Conservation (phyloP, 2,329 filamentous ascomycete species). For the Penicillium digitatum region DNA sequence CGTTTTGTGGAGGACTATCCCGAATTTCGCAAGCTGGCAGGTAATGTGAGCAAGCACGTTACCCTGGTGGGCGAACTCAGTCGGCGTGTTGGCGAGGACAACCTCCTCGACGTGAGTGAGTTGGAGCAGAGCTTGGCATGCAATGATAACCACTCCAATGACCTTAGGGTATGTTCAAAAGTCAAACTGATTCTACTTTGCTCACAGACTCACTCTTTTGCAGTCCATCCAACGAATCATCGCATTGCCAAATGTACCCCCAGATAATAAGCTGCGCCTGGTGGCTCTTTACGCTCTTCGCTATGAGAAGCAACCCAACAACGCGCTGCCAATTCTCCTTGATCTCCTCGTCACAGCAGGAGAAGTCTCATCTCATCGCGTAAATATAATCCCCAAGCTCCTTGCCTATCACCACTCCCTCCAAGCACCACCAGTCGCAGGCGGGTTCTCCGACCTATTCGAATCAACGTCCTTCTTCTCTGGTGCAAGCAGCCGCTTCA, state of each 20-base stretch:
- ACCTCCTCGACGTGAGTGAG: slow-evolving; percentile 91
- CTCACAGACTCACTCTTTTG: slow-evolving; percentile 2
- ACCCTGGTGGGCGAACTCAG: slow-evolving; percentile 92
- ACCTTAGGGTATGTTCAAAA: slow-evolving; percentile 67
- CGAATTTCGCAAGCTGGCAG: slow-evolving; percentile 92
- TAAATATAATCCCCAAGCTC: slow-evolving; percentile 76
- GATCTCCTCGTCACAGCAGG: slow-evolving; percentile 82
- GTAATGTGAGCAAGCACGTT: slow-evolving; percentile 98
- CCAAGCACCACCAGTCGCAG: slow-evolving; percentile 68
- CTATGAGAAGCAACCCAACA: slow-evolving; percentile 82
- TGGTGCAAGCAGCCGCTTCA: slow-evolving; percentile 80
- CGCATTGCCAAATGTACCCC: slow-evolving; percentile 69
- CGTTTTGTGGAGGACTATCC: slow-evolving; percentile 98
- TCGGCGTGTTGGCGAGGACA: slow-evolving; percentile 78
- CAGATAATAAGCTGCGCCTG: slow-evolving; percentile 80
- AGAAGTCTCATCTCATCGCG: slow-evolving; percentile 69
- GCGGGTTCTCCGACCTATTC: slow-evolving; percentile 86
- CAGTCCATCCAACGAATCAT: slow-evolving; percentile 83
- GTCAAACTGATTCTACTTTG: background rate
- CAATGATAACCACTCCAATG: slow-evolving; percentile 87
- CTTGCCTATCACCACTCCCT: slow-evolving; percentile 82
- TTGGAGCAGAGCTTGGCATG: slow-evolving; percentile 95
- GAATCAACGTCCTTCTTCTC: slow-evolving; percentile 89
- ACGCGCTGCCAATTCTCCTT: slow-evolving; percentile 75
- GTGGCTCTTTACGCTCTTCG: slow-evolving; percentile 93